phyloP scores from a whole-genome alignment of 1,139 yeast genomes.

The Lodderomyces elongisporus region DNA sequence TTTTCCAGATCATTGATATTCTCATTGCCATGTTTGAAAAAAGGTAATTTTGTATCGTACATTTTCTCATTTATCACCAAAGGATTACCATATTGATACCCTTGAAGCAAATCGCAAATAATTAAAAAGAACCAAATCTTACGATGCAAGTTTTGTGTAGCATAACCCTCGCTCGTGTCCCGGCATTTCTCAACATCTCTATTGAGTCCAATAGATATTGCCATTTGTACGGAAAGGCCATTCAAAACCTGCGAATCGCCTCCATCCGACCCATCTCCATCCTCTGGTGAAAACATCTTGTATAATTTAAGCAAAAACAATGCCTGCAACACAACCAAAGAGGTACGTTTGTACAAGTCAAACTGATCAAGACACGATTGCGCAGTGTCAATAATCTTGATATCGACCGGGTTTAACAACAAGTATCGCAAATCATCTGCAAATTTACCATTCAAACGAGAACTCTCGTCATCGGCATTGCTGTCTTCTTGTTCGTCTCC shows the following conservation, averaged over 20 bases:
- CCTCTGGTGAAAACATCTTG: conserved; percentile 44
- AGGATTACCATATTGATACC: conserved; percentile 30
- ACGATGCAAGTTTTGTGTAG: conserved; percentile 38
- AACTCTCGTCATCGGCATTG: neutral
- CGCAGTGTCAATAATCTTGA: conserved; percentile 44
- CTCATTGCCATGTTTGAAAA: conserved; percentile 22
- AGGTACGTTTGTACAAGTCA: conserved; percentile 41
- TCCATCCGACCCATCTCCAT: conserved; percentile 46
- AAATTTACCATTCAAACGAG: too few species aligned
- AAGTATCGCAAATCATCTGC: conserved; percentile 37
- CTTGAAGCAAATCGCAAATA: conserved; percentile 23
- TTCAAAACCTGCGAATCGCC: conserved; percentile 37
- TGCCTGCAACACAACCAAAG: conserved; percentile 47
- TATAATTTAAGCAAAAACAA: conserved; percentile 35
- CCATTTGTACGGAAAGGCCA: conserved; percentile 40
- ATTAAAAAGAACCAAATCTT: conserved; percentile 51
- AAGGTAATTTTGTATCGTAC: conserved; percentile 28
- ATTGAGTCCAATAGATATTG: conserved; percentile 42
- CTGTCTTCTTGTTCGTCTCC: neutral
- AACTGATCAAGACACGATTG: conserved; percentile 52
- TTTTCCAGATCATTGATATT: conserved; percentile 24
- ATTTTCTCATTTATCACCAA: conserved; percentile 16
- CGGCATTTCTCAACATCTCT: conserved; percentile 23
- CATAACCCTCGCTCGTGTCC: conserved; percentile 20
- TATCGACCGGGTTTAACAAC: conserved; percentile 42